These are phyloP conservation scores for Solanum rostratum DNA, from an alignment of 257 asterid genomes.

Conservation along the genomic window DNA sequence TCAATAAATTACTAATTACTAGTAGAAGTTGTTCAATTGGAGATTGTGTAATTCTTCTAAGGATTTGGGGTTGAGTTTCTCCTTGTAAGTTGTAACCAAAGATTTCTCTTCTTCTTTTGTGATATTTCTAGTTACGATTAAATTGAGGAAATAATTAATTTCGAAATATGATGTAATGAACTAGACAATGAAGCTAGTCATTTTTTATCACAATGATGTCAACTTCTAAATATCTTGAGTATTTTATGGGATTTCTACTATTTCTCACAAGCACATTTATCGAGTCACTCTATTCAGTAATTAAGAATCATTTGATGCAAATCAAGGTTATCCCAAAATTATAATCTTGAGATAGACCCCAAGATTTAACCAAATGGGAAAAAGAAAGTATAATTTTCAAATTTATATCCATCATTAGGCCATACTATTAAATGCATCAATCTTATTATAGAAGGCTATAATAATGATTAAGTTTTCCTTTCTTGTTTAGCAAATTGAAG, in stretches of 20 bases:
- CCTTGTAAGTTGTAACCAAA: not conserved
- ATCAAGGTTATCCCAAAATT: not conserved
- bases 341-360: not conserved
- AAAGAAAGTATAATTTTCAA: not conserved
- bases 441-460: not conserved
- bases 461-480: not conserved
- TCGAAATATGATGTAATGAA: not conserved
- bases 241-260: fast-evolving
- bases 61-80: not conserved
- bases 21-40: not conserved
- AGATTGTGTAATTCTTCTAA: not conserved
- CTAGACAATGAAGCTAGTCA: not conserved
- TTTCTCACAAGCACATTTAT: not conserved
- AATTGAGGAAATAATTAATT: not conserved
- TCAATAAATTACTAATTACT: not conserved
- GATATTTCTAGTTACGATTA: not conserved
- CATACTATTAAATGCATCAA: not conserved
- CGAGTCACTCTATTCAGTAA: not conserved
- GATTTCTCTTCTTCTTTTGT: not conserved
- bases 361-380: not conserved
- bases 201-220: not conserved
- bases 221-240: fast-evolving
- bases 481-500: not conserved
- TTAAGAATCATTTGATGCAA: not conserved
- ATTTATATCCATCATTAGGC: not conserved